Evolutionary conservation across 148 eudicot genomes (phyloP).

Genomic region (Rhododendron ferrugineum): DNA sequence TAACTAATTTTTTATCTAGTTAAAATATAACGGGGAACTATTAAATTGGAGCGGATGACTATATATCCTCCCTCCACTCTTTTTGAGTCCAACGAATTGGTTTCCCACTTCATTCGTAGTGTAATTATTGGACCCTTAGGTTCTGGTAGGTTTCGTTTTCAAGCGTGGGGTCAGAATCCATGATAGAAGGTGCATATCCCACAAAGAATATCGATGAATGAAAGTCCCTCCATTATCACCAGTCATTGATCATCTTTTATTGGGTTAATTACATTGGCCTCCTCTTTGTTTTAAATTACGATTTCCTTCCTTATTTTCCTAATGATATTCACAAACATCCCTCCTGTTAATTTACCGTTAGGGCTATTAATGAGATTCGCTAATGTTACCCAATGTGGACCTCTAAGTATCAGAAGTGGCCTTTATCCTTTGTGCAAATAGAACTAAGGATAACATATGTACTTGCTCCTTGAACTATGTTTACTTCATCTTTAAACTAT

Average conservation of each 20-base stretch:
- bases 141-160: not conserved
- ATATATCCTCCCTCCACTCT: not conserved
- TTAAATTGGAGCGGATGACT: no score
- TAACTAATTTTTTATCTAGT: no score
- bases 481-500: no score
- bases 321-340: not conserved
- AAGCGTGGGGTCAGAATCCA: slow-evolving; percentile 1
- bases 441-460: no score
- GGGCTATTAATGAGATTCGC: no score
- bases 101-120: not conserved
- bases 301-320: not conserved
- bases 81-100: not conserved
- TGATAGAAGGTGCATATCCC: not conserved
- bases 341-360: no score
- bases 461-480: no score
- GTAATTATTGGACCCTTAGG: slow-evolving; percentile 2
- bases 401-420: not conserved
- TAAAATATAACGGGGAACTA: no score
- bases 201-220: not conserved
- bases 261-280: not conserved
- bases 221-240: not conserved
- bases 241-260: not conserved
- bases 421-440: no score
- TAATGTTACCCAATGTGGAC: not conserved
- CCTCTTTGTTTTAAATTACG: not conserved